Evolutionary conservation across 129 eudicot genomes (phyloP).

Genomic region (Solidago caesia): DNA sequence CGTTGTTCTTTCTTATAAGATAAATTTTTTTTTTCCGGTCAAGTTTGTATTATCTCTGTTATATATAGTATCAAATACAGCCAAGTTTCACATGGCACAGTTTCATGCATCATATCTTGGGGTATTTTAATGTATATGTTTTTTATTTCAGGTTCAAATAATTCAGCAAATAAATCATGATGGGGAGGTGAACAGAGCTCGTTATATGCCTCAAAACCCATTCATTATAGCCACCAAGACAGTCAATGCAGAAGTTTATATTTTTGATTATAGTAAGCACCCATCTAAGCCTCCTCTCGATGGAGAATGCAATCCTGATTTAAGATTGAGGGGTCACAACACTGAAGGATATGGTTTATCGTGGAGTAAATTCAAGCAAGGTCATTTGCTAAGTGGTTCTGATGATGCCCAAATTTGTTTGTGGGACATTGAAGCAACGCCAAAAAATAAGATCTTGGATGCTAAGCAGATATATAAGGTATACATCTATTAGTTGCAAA

Average conservation of each 20-base stretch:
- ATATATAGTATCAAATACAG: too few relatives aligned
- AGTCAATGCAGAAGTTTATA: slow-evolving; percentile 80
- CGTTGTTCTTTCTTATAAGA: too few relatives aligned
- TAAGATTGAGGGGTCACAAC: slow-evolving; percentile 84
- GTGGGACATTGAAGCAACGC: slow-evolving; percentile 89
- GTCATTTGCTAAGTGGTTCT: slow-evolving; percentile 89
- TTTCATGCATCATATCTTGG: background rate
- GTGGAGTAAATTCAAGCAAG: slow-evolving; percentile 89
- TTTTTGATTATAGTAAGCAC: slow-evolving; percentile 92
- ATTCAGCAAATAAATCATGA: slow-evolving; percentile 93
- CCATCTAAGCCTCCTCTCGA: slow-evolving; percentile 87
- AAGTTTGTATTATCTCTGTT: too few relatives aligned
- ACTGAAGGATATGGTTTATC: slow-evolving; percentile 91
- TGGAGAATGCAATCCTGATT: slow-evolving; percentile 87
- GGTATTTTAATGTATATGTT: slow-evolving; percentile 3
- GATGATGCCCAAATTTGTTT: slow-evolving; percentile 96
- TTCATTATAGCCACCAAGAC: slow-evolving; percentile 94
- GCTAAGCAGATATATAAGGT: slow-evolving; percentile 93
- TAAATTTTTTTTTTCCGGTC: too few relatives aligned
- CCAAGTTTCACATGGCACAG: too few relatives aligned
- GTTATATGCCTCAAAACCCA: slow-evolving; percentile 92
- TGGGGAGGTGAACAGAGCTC: slow-evolving; percentile 96
- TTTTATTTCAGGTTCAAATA: slow-evolving; percentile 69
- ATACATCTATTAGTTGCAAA: background rate
- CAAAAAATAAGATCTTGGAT: slow-evolving; percentile 71